Percentiles rank a stretch among this genome's conserved stretches.
Evolutionary conservation across 768 basidiomycete species (phyloP).

Genomic region (Stropharia rugosoannulata): DNA sequence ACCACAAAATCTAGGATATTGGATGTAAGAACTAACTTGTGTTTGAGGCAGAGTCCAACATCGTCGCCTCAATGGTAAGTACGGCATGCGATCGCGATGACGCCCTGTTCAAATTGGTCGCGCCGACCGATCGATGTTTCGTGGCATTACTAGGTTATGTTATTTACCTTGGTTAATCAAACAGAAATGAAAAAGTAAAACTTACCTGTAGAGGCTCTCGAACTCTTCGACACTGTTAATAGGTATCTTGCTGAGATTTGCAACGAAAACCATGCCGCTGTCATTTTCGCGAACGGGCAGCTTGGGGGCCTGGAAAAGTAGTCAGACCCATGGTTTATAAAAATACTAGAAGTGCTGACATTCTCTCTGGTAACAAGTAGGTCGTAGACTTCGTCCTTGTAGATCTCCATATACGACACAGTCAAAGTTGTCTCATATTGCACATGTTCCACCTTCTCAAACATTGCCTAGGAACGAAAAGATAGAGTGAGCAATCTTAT

Average conservation of each 20-base stretch:
- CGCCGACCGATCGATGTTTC: slow-evolving; percentile 78
- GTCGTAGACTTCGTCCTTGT: slow-evolving; percentile 90
- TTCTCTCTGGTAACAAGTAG: slow-evolving; percentile 72
- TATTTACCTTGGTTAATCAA: background rate
- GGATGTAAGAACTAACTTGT: slow-evolving; percentile 41
- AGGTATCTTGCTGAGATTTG: slow-evolving; percentile 44
- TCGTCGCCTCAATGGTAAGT: slow-evolving; percentile 67
- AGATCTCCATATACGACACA: slow-evolving; percentile 87
- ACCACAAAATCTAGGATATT: background rate
- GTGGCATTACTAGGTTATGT: slow-evolving; percentile 54
- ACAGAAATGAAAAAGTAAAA: background rate
- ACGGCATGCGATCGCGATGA: slow-evolving; percentile 91
- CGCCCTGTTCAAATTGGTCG: slow-evolving; percentile 80
- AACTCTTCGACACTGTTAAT: slow-evolving; percentile 44
- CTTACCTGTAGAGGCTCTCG: slow-evolving; percentile 43
- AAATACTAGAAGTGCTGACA: slow-evolving; percentile 29
- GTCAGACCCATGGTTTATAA: slow-evolving; percentile 1
- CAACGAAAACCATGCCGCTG: slow-evolving; percentile 52
- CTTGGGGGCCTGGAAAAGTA: slow-evolving; percentile 40
- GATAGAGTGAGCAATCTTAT: no score
- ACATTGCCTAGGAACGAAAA: slow-evolving; percentile 45
- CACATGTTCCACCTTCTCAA: slow-evolving; percentile 43
- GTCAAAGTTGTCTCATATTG: slow-evolving; percentile 44
- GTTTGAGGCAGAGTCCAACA: slow-evolving; percentile 51
- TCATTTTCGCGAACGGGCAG: slow-evolving; percentile 56